phyloP scores from a whole-genome alignment of 768 basidiomycete genomes.

The Leucosporidium creatinivorum region DNA sequence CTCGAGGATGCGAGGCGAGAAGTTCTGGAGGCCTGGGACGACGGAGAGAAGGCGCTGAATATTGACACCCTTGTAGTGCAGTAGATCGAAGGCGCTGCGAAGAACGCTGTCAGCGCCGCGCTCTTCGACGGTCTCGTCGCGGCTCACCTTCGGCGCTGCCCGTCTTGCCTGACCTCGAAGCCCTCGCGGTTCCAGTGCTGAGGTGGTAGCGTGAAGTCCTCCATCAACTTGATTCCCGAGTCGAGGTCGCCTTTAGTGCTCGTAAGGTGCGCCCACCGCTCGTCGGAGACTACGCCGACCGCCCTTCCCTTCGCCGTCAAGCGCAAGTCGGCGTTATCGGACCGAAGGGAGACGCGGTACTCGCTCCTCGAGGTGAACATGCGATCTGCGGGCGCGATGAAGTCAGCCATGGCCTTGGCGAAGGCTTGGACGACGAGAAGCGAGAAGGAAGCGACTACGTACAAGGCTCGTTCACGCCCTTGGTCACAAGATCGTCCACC shows the following conservation, averaged over 20 bases:
- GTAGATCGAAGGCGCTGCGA: slow-evolving; percentile 64
- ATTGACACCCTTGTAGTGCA: slow-evolving; percentile 55
- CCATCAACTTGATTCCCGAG: slow-evolving; percentile 13
- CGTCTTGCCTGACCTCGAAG: slow-evolving; percentile 46
- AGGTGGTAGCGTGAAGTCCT: slow-evolving; percentile 20
- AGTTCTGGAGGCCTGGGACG: slow-evolving; percentile 50
- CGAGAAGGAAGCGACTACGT: slow-evolving; percentile 36
- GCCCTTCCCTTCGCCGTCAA: slow-evolving; percentile 64
- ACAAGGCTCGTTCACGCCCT: slow-evolving; percentile 89
- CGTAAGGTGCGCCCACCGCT: slow-evolving; percentile 42
- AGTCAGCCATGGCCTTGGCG: background rate
- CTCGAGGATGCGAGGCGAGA: slow-evolving; percentile 52
- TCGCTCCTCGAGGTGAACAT: slow-evolving; percentile 92
- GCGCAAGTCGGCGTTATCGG: slow-evolving; percentile 80
- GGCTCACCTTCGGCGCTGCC: slow-evolving; percentile 47
- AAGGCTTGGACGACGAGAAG: background rate
- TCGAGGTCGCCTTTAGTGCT: slow-evolving; percentile 20
- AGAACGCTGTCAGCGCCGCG: background rate
- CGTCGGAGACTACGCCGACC: slow-evolving; percentile 46
- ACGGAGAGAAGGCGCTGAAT: slow-evolving; percentile 45
- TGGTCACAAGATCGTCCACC: slow-evolving; percentile 82
- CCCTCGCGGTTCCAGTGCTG: slow-evolving; percentile 41
- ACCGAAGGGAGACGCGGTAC: slow-evolving; percentile 76
- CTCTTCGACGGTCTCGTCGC: background rate
- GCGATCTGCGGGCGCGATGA: slow-evolving; percentile 52